phyloP scores from a whole-genome alignment of 768 basidiomycete species.

The Leucocoprinus birnbaumii region DNA sequence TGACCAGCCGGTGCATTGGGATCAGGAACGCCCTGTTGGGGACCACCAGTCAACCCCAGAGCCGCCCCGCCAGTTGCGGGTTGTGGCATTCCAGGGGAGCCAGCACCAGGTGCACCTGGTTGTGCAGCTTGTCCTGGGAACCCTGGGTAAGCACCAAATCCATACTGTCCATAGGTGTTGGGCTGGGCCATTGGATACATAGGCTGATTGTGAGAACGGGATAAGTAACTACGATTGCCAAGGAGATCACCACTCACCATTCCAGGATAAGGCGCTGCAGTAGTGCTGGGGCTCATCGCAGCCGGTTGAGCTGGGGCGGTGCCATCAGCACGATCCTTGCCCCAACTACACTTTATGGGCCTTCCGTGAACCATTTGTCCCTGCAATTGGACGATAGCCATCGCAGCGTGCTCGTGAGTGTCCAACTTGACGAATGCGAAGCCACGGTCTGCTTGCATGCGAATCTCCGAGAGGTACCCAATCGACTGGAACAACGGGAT shows the following conservation, averaged over 20 bases:
- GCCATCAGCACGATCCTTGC: slow-evolving; percentile 88
- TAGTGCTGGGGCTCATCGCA: slow-evolving; percentile 57
- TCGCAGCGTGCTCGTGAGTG: slow-evolving; percentile 96
- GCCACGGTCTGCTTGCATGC: slow-evolving; percentile 98
- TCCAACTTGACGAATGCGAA: slow-evolving; percentile 99
- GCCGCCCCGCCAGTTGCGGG: slow-evolving; percentile 52
- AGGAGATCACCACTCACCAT: slow-evolving; percentile 51
- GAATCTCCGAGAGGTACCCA: slow-evolving; percentile 97
- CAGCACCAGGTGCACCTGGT: slow-evolving; percentile 44
- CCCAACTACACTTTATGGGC: slow-evolving; percentile 99
- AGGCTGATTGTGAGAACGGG: slow-evolving; percentile 41
- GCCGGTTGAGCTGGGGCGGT: slow-evolving; percentile 47
- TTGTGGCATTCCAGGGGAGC: slow-evolving; percentile 59
- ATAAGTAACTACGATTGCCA: slow-evolving; percentile 6
- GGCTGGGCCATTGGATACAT: slow-evolving; percentile 92
- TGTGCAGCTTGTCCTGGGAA: slow-evolving; percentile 62
- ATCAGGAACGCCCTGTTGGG: slow-evolving; percentile 56
- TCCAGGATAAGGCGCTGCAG: slow-evolving; percentile 70
- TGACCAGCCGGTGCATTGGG: slow-evolving; percentile 51
- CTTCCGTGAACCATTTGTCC: slow-evolving; percentile 97
- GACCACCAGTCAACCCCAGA: slow-evolving; percentile 51
- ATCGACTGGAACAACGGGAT: slow-evolving; percentile 98
- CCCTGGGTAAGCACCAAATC: slow-evolving; percentile 70
- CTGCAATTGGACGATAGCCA: slow-evolving; percentile 96
- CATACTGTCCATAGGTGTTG: slow-evolving; percentile 74